Conservation (phyloP, 371 early-diverging fungal genomes). For the Synchytrium microbalum region DNA sequence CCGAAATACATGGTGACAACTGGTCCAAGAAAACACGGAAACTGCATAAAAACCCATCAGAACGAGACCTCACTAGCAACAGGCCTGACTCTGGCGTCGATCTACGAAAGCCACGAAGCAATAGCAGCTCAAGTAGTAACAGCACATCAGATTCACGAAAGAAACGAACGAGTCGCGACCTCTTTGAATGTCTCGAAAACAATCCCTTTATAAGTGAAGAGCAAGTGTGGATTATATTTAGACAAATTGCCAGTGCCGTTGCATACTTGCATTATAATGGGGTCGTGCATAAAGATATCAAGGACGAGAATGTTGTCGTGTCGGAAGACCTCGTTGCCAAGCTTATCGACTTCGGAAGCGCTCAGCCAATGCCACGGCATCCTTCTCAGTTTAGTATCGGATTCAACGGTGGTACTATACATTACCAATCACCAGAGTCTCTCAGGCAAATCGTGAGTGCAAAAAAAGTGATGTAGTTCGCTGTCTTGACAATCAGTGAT, state of each 20-base stretch:
- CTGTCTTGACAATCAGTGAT: neutral
- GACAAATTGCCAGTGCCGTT: constrained; percentile 56
- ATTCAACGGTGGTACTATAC: constrained; percentile 3
- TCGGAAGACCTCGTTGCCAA: constrained; percentile 46
- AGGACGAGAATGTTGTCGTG: constrained; percentile 66
- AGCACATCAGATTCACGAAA: neutral
- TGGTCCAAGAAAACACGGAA: constrained; percentile 36
- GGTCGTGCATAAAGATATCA: constrained; percentile 66
- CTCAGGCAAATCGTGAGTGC: neutral
- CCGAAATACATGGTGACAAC: constrained; percentile 71
- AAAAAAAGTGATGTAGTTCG: neutral
- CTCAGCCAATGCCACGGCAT: constrained; percentile 31
- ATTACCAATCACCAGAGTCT: neutral
- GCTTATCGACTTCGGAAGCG: constrained; percentile 69
- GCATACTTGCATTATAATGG: constrained; percentile 56
- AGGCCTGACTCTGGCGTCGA: neutral
- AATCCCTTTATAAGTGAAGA: constrained; percentile 5
- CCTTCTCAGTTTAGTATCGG: neutral
- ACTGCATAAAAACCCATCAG: neutral
- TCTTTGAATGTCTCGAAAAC: neutral
- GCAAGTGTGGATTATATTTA: constrained; percentile 37
- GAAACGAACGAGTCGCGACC: neutral
- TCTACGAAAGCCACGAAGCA: neutral
- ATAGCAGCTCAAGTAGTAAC: neutral
- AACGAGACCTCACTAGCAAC: neutral